These are phyloP conservation scores for Globisporangium barbulae DNA, from an alignment of 352 stramenopile species.

Conservation along the genomic window DNA sequence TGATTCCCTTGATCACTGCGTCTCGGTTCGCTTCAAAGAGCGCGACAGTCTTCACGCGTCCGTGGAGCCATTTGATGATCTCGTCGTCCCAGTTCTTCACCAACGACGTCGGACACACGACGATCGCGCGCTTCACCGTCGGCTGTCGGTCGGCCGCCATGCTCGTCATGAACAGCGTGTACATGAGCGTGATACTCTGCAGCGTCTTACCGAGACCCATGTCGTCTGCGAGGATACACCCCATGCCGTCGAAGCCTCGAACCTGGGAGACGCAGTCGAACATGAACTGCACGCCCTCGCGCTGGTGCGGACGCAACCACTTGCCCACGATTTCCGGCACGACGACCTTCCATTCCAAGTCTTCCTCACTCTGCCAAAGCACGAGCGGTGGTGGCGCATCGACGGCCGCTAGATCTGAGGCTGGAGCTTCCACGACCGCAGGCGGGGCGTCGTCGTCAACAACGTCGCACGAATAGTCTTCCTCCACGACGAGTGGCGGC, in stretches of 20 bases:
- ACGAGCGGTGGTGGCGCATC: slow-evolving; percentile 67
- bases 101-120: slow-evolving; percentile 83
- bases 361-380: slow-evolving; percentile 72
- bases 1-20: slow-evolving; percentile 80
- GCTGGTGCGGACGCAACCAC: slow-evolving; percentile 94
- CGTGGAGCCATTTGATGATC: slow-evolving; percentile 87
- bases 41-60: slow-evolving; percentile 77
- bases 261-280: slow-evolving; percentile 93
- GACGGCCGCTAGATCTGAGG: slow-evolving; percentile 13
- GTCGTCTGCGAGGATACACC: slow-evolving; percentile 86
- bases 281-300: slow-evolving; percentile 96
- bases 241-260: slow-evolving; percentile 73
- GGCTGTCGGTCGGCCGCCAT: slow-evolving; percentile 50
- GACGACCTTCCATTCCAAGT: slow-evolving; percentile 62
- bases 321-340: slow-evolving; percentile 92
- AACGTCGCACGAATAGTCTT: slow-evolving; percentile 36
- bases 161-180: slow-evolving; percentile 73
- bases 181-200: slow-evolving; percentile 87
- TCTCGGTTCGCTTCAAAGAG: slow-evolving; percentile 81
- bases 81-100: slow-evolving; percentile 91
- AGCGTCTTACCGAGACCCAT: slow-evolving; percentile 88
- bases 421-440: slow-evolving; percentile 21
- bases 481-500: slow-evolving; percentile 57
- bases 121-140: slow-evolving; percentile 68
- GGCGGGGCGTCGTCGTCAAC: slow-evolving; percentile 23